These are phyloP conservation scores for Talaromyces sp. DNA, from an alignment of 2,329 filamentous ascomycete genomes.

Conservation along the genomic window DNA sequence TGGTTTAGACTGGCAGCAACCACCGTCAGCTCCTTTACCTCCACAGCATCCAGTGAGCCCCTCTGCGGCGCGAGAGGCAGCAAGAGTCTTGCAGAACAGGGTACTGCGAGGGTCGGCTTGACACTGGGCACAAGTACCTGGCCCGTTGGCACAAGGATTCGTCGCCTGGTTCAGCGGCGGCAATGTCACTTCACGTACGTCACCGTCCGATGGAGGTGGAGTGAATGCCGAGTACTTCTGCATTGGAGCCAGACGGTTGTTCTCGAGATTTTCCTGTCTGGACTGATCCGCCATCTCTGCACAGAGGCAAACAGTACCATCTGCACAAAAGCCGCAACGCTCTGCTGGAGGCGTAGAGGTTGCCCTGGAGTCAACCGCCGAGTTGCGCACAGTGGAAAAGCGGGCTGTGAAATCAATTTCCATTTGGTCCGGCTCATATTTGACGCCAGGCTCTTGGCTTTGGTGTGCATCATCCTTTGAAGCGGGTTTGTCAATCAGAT, in stretches of 20 bases:
- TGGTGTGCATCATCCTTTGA: slow-evolving; percentile 39
- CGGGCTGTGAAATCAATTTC: slow-evolving; percentile 71
- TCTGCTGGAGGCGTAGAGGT: slow-evolving; percentile 42
- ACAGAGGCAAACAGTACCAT: slow-evolving; percentile 76
- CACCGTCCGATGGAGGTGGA: slow-evolving; percentile 49
- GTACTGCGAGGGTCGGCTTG: slow-evolving; percentile 71
- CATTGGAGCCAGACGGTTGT: slow-evolving; percentile 39
- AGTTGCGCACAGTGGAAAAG: slow-evolving; percentile 42
- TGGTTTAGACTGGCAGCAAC: slow-evolving; percentile 53
- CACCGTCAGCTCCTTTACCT: slow-evolving; percentile 52
- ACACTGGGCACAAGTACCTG: slow-evolving; percentile 74
- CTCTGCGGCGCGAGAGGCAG: slow-evolving; percentile 49
- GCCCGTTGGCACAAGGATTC: slow-evolving; percentile 57
- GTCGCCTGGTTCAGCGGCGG: slow-evolving; percentile 30
- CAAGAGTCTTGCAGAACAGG: slow-evolving; percentile 75
- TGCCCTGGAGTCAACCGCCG: background rate
- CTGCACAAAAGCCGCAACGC: slow-evolving; percentile 74
- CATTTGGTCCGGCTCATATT: slow-evolving; percentile 44
- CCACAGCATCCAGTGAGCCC: slow-evolving; percentile 54
- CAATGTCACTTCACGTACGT: slow-evolving; percentile 50
- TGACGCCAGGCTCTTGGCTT: slow-evolving; percentile 44
- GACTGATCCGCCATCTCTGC: slow-evolving; percentile 53
- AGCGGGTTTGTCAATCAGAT: slow-evolving; percentile 20
- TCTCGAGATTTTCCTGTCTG: slow-evolving; percentile 40
- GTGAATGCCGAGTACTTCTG: slow-evolving; percentile 45